phyloP scores from a whole-genome alignment of 2,329 filamentous ascomycete species.

The Apiospora arundinis region DNA sequence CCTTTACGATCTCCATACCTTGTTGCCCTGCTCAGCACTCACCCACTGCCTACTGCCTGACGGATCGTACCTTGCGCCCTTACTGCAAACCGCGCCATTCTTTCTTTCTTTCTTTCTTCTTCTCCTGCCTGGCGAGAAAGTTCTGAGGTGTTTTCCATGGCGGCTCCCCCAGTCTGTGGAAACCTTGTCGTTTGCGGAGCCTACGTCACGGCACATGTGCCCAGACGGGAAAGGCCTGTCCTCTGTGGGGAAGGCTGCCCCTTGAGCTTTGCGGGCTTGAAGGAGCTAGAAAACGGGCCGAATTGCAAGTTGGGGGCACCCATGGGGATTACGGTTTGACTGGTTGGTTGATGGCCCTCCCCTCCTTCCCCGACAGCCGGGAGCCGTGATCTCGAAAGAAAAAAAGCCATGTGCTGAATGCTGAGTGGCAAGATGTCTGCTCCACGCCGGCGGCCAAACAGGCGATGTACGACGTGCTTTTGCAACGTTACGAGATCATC shows the following conservation, averaged over 20 bases:
- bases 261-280: background rate
- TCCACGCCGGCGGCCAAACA: constrained; percentile 5
- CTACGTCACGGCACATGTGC: constrained; percentile 17
- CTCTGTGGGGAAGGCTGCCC: constrained; percentile 2
- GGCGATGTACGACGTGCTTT: constrained; percentile 1
- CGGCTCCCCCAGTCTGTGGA: background rate
- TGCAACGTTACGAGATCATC: constrained; percentile 8
- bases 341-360: background rate
- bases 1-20: background rate
- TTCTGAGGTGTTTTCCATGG: background rate
- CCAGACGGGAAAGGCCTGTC: constrained; percentile 8
- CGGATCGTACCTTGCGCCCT: background rate
- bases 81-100: background rate
- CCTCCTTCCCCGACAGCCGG: background rate
- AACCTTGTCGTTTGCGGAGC: constrained; percentile 12
- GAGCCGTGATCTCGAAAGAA: background rate
- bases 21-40: background rate
- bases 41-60: background rate
- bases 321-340: background rate
- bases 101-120: background rate
- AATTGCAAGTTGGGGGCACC: background rate
- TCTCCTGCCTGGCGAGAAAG: background rate
- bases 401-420: background rate
- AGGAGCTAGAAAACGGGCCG: constrained; percentile 12
- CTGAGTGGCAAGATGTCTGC: constrained; percentile 4